A percentile compares a stretch with the other conserved stretches of the same genome.
phyloP scores from a whole-genome alignment of 805 yeast genomes.

The Debaryomyces hansenii region DNA sequence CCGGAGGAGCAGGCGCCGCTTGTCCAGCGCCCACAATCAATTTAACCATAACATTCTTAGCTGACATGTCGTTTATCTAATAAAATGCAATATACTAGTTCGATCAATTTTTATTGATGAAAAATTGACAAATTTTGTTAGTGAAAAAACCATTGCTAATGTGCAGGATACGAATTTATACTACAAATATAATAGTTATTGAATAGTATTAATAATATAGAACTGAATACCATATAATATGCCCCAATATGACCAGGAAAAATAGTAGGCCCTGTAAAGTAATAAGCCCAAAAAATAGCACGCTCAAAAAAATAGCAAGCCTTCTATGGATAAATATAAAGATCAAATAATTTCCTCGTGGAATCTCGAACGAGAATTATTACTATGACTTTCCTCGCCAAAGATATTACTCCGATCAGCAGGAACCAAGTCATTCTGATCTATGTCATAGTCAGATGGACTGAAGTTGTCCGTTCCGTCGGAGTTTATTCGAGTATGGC shows the following conservation, averaged over 20 bases:
- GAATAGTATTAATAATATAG: too few species aligned
- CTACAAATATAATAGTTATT: too few species aligned
- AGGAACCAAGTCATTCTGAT: constrained; percentile 12
- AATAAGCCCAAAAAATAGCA: too few species aligned
- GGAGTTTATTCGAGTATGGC: constrained; percentile 7
- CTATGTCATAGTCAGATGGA: constrained; percentile 20
- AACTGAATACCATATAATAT: too few species aligned
- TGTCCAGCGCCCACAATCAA: constrained; percentile 95
- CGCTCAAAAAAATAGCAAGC: too few species aligned
- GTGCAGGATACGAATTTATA: too few species aligned
- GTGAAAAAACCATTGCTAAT: too few species aligned
- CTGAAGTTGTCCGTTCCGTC: constrained; percentile 8
- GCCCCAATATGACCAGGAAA: too few species aligned
- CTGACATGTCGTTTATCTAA: constrained; percentile 13
- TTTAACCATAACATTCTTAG: constrained; percentile 73
- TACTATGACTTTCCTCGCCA: constrained; percentile 7
- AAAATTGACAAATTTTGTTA: background rate
- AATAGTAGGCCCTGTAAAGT: too few species aligned
- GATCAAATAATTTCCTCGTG: constrained; percentile 13
- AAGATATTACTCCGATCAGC: constrained; percentile 9
- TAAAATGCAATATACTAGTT: too few species aligned
- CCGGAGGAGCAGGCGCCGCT: constrained; percentile 98
- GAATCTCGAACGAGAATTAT: constrained; percentile 21
- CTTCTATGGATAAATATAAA: background rate
- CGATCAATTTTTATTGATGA: background rate